Evolutionary conservation across 139 green algal species (phyloP).

Genomic region (Chlorella sorokiniana): DNA sequence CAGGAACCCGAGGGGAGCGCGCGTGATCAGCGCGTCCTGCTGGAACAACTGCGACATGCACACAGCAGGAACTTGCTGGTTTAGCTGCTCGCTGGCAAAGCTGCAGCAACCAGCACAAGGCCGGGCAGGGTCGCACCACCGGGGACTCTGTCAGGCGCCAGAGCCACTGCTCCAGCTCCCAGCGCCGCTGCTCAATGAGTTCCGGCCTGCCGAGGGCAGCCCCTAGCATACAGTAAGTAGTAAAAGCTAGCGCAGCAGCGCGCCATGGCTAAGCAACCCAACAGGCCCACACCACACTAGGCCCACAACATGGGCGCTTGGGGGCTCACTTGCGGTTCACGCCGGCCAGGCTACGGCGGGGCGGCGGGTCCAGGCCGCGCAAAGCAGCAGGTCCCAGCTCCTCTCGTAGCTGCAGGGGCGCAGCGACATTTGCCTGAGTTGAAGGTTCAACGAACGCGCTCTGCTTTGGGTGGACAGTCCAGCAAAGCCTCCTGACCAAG

Average conservation of each 20-base stretch:
- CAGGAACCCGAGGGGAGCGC: background rate
- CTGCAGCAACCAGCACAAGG: background rate
- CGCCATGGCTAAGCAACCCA: background rate
- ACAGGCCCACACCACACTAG: too few species aligned
- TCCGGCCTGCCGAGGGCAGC: conserved; percentile 42
- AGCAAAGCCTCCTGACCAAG: background rate
- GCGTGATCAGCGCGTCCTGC: background rate
- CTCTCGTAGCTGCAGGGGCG: conserved; percentile 39
- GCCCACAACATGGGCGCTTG: too few species aligned
- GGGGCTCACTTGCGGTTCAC: conserved; percentile 37
- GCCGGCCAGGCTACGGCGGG: conserved; percentile 26
- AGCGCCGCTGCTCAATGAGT: conserved; percentile 65
- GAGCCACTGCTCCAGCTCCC: conserved; percentile 76
- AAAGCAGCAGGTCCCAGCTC: conserved; percentile 42
- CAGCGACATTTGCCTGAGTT: too few species aligned
- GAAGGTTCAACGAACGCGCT: too few species aligned
- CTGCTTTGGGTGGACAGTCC: too few species aligned
- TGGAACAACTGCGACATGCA: too few species aligned
- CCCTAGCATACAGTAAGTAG: background rate
- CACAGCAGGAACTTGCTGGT: too few species aligned
- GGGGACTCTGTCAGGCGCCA: conserved; percentile 63
- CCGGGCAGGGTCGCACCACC: background rate
- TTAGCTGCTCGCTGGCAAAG: too few species aligned
- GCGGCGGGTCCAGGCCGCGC: conserved; percentile 30
- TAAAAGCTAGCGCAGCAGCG: too few species aligned